Conservation (phyloP, 768 basidiomycete species). For the Lactarius indigo region DNA sequence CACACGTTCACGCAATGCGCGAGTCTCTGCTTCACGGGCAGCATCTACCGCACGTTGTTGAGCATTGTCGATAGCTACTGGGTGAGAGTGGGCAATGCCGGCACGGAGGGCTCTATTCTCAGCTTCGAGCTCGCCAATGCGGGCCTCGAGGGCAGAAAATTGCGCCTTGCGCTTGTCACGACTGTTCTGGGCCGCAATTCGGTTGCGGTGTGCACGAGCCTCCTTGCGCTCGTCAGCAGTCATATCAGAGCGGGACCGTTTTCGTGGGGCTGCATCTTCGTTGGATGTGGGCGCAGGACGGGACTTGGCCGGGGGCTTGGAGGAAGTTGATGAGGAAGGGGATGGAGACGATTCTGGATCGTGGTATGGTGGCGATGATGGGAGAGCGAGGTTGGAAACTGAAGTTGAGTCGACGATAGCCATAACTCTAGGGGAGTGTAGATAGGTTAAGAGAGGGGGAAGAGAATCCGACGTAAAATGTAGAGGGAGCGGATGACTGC, state of each 20-base stretch:
- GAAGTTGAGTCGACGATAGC: slow-evolving; percentile 3
- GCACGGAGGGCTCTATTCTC: slow-evolving; percentile 77
- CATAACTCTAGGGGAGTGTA: slow-evolving; percentile 7
- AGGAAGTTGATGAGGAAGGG: slow-evolving; percentile 1
- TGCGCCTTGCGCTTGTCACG: slow-evolving; percentile 89
- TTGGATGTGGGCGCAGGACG: slow-evolving; percentile 17
- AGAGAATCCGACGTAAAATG: slow-evolving; percentile 1
- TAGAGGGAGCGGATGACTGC: slow-evolving; percentile 13
- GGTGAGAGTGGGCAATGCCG: slow-evolving; percentile 36
- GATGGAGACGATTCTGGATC: slow-evolving; percentile 17
- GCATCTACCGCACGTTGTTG: slow-evolving; percentile 38
- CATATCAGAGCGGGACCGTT: slow-evolving; percentile 62
- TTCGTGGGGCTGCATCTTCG: slow-evolving; percentile 51
- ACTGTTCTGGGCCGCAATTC: slow-evolving; percentile 91
- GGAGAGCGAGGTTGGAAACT: slow-evolving; percentile 3
- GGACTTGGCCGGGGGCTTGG: slow-evolving; percentile 24
- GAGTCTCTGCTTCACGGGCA: slow-evolving; percentile 61
- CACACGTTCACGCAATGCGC: slow-evolving; percentile 71
- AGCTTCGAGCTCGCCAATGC: slow-evolving; percentile 83
- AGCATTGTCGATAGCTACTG: slow-evolving; percentile 29
- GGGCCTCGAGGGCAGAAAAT: slow-evolving; percentile 86
- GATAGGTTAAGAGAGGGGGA: neutral
- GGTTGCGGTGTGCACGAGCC: slow-evolving; percentile 85
- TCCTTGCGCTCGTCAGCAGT: slow-evolving; percentile 79
- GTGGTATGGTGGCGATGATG: slow-evolving; percentile 9